Evolutionary conservation across 129 eudicot genomes (phyloP), one percentile per base, ranked within the genome.

Genomic region (Flaveria sonorensis): DNA sequence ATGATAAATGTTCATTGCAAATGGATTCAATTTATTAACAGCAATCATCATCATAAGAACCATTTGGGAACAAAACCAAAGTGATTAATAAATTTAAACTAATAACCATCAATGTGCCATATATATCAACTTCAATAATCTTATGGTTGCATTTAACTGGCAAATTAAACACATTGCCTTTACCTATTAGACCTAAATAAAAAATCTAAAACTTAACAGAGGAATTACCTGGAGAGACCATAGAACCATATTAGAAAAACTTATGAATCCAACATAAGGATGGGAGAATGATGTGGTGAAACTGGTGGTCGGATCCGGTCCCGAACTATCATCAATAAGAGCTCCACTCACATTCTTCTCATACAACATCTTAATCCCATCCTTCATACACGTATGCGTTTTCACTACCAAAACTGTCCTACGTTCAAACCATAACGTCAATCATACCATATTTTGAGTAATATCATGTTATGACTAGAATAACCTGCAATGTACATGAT

Each of bases 141-240:
- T 30, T 30, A 30, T 30, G 36, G 36, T 30, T 30, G 36, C 36
- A 30, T 30, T 24, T 24, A 24, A 24, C 28, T 24, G 28, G 28
- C 28, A 28, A 28, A 28, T 28, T 4, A 46, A 46, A 62, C 59
- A 43, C 61, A 45, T 16, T 43, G 28, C 18, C 16, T 62, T 75
- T 46, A 59, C 42, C 3, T 10, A 55, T 11, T 21, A 68, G 8
- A 24, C 26, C 26, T 24, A 24, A 24, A 24, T 24, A 56, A 28
- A 14, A 50, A 47, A n/a, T 42, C 10, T 8, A 20, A 19, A 11
- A 2, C 15, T 12, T 7, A 65, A 24, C 1, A 6, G 16, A 30
- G 32, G 23, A 50, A 78, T n/a, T 82, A 87, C 92, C 85, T 82
- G 77, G 62, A 87, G 86, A 70, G 63, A 76, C 92, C 92, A 87